Evolutionary conservation across 495 filamentous ascomycete species (phyloP), one percentile per base, ranked within the genome.

Genomic region (Penicillium soppii): DNA sequence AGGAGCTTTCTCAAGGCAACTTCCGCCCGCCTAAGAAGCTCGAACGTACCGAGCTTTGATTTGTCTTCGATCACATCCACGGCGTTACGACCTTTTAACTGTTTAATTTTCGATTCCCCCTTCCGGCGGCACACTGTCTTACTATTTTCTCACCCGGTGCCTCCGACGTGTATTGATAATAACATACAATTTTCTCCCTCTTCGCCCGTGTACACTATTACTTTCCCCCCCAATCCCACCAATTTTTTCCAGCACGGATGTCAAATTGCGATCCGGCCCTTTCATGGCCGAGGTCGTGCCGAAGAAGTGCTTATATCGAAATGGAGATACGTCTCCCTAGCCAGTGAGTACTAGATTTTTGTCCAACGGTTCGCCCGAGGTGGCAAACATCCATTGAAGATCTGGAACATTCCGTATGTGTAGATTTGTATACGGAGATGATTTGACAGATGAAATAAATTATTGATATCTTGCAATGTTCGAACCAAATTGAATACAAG

Each of bases 231-330:
- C 17, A n/a, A n/a, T 42, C 22, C 13, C 1, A 20, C 32, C 19
- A 25, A 21, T 16, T 36, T 29, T 10, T 29, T 9, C 55, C 68
- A 91, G 91, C 91, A 95, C 89, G 85, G 88, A 95, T 96, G 91
- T 95, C 91, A 96, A 95, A 95, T 95, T 96, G 83, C 91, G 90
- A 89, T 86, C 78, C 82, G 78, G 85, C 76, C 77, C 59, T 73
- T 77, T 73, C 68, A 87, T 95, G 88, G 82, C 88, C 90, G 82
- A 73, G 76, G 84, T 89, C 92, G 91, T 90, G 91, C 91, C 91
- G 88, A 91, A 85, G 81, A 84, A 78, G 82, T 86, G 83, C 83
- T 85, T 66, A 86, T 67, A 85, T 79, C 37, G 58, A 74, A 9
- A 36, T 27, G 54, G 58, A 63, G 46, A 43, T 61, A 54, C 38